phyloP scores from a whole-genome alignment of 148 eudicot species.

The Silene uniflora region DNA sequence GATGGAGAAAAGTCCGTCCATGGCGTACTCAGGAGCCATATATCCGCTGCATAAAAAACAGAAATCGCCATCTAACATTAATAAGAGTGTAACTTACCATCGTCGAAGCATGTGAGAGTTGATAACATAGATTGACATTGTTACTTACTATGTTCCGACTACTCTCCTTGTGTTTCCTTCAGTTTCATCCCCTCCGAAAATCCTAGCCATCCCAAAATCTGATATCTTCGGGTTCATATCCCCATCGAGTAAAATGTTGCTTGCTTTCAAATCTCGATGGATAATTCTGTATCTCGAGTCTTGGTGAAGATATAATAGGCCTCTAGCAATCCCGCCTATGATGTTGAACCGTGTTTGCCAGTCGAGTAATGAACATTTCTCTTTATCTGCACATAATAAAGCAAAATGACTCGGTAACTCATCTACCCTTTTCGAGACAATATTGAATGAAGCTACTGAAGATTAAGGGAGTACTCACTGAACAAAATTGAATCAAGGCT shows the following conservation, averaged over 20 bases:
- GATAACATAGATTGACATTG: neutral
- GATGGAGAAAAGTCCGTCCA: conserved; percentile 37
- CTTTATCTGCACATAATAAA: conserved; percentile 33
- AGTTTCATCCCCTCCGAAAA: conserved; percentile 65
- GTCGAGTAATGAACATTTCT: conserved; percentile 36
- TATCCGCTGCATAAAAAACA: conserved; percentile 31
- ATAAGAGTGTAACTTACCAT: neutral
- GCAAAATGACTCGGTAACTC: neutral
- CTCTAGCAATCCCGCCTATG: conserved; percentile 60
- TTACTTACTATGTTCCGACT: conserved; percentile 74
- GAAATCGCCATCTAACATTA: neutral
- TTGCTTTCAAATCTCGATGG: conserved; percentile 73
- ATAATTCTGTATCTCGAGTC: conserved; percentile 71
- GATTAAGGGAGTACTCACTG: conserved; percentile 30
- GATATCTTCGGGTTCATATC: conserved; percentile 76
- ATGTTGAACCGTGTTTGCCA: conserved; percentile 69
- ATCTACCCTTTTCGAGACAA: too few relatives aligned
- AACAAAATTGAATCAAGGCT: conserved; percentile 64
- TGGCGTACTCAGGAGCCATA: conserved; percentile 55
- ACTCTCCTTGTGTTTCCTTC: conserved; percentile 62
- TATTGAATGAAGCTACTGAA: too few relatives aligned
- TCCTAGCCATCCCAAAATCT: conserved; percentile 85
- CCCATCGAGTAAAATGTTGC: conserved; percentile 63
- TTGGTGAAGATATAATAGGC: conserved; percentile 76
- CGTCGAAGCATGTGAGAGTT: neutral